phyloP scores from a whole-genome alignment of 192 early-diverging fungal species.

The Backusella westeae region DNA sequence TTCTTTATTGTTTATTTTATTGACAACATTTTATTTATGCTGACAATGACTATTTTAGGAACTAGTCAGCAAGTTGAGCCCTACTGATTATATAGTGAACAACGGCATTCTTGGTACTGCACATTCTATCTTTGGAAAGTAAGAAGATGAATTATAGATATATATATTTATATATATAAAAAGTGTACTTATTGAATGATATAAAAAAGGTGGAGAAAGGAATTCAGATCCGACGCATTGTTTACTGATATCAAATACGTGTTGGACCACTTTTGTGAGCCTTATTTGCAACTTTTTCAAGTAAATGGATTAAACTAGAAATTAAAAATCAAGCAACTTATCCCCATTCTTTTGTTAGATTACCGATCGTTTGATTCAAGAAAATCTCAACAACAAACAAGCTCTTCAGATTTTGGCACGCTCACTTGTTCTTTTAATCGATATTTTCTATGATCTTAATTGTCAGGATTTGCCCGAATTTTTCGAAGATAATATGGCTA shows the following conservation, averaged over 20 bases:
- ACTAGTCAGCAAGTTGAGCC: conserved; percentile 73
- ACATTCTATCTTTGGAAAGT: conserved; percentile 92
- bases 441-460: conserved; percentile 95
- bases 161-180: not conserved
- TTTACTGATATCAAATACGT: conserved; percentile 93
- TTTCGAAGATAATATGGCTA: conserved; percentile 88
- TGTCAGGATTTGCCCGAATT: conserved; percentile 96
- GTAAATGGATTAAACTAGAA: conserved; percentile 34
- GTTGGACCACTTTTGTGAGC: conserved; percentile 76
- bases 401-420: conserved; percentile 74
- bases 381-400: conserved; percentile 56
- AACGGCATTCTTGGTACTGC: conserved; percentile 92
- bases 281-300: conserved; percentile 82
- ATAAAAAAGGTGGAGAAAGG: conserved; percentile 74
- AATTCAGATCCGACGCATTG: conserved; percentile 75
- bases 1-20: not conserved
- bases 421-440: conserved; percentile 71
- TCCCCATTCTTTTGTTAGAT: conserved; percentile 39
- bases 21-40: not conserved
- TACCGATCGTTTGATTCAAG: conserved; percentile 76
- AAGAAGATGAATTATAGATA: not conserved
- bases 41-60: conserved; percentile 37
- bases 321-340: not conserved
- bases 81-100: conserved; percentile 80
- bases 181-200: not conserved